Conservation (phyloP, 2,329 filamentous ascomycete genomes). For the Fusarium tupiense region DNA sequence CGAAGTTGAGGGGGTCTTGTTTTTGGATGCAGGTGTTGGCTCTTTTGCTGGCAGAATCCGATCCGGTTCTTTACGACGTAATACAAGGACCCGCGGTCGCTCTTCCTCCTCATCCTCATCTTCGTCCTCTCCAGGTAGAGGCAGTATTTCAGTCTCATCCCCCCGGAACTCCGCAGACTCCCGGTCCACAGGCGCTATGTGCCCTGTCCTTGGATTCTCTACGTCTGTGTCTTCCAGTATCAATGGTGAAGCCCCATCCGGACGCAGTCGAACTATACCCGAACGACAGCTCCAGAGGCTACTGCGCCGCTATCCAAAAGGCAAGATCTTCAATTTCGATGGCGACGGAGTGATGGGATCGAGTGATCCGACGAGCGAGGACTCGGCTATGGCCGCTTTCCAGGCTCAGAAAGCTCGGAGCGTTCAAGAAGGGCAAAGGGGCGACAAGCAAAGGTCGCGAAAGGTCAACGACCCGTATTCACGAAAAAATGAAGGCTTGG, state of each 20-base stretch:
- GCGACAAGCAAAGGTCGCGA: not conserved
- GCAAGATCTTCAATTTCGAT: conserved; percentile 58
- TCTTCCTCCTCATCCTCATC: conserved; percentile 19
- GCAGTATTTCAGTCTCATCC: not conserved
- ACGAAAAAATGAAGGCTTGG: conserved; percentile 25
- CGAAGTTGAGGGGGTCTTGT: conserved; percentile 51
- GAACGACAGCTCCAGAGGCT: conserved; percentile 19
- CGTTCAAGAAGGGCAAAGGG: not conserved
- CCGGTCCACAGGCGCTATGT: conserved; percentile 28
- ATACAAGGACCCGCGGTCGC: not conserved
- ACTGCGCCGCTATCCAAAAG: conserved; percentile 53
- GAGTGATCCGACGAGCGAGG: conserved; percentile 45
- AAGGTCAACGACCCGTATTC: conserved; percentile 17
- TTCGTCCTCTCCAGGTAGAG: conserved; percentile 6
- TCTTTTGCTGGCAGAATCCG: conserved; percentile 17
- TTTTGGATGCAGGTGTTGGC: conserved; percentile 48
- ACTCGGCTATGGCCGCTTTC: not conserved
- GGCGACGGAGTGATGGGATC: conserved; percentile 49
- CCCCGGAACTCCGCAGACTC: conserved; percentile 38
- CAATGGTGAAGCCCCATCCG: conserved; percentile 37
- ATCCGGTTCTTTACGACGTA: not conserved
- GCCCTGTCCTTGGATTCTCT: conserved; percentile 53
- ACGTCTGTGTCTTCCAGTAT: conserved; percentile 47
- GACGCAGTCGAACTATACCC: not conserved
- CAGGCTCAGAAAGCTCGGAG: not conserved